Base-by-base conservation (phyloP, 768 basidiomycete genomes). In the Lactarius sp. region DNA sequence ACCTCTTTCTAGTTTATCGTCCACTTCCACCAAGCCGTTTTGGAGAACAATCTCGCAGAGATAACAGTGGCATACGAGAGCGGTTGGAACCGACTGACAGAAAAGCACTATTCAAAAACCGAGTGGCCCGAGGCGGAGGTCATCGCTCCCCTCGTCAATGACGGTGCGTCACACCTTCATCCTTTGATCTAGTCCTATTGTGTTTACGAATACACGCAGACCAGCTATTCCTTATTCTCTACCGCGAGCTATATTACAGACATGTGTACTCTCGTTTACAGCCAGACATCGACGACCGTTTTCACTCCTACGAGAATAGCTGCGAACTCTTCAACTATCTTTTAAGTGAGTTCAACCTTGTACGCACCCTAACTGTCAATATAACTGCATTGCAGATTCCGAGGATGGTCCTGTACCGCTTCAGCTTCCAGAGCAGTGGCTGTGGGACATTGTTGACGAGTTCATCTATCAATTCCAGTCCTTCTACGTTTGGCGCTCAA, bases 81-180 rank as follows among this genome's bases (percentile, higher is more conserved):
- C 56, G 94, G 94, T 6, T 99, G 95, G 95, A 96, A 94, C 76
- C 87, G 90, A 66, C 86, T 95, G 72, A 97, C 96, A 0, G 92
- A 97, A 79, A 94, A 95, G 78, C 94, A 89, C 78, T 99, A 97
- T 71, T 75, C 92, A 6, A 92, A 89, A 73, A 86, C 86, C 2
- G 96, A 99, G 73, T 98, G 96, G 96, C 96, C 96, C 0, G 94
- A 98, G 73, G 94, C 94, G 6, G 96, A 99, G 77, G 77, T 93
- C 64, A 93, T 99, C 71, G 90, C 94, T 5, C 94, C 94, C 6
- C 79, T 99, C 66, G 94, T 98, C 60, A 88, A 94, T 71, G 92
- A 97, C 74, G 93, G 91, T 91, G 58, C 64, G 86, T 73, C 41
- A 9, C 33, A 7, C 20, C n/a, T 42, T 31, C 20, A 10, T 59